These are phyloP conservation scores for Dendrobium nobile DNA, from an alignment of 106 monocot species.

Conservation along the genomic window DNA sequence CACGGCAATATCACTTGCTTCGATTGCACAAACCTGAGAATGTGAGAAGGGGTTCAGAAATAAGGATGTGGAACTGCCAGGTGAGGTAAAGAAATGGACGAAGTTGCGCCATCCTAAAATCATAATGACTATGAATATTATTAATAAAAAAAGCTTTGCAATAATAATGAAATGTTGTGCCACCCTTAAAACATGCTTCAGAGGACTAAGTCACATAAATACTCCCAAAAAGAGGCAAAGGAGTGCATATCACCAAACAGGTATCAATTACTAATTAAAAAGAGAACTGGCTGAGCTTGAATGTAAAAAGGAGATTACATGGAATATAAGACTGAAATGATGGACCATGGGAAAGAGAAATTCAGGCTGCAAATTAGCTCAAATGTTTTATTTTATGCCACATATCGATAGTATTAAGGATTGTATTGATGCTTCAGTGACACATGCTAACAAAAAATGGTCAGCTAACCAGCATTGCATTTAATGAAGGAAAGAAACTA, in stretches of 20 bases:
- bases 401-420: not conserved
- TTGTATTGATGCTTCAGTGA: not conserved
- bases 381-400: not conserved
- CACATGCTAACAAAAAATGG: not conserved
- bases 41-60: not conserved
- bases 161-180: not conserved
- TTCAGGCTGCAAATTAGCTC: not conserved
- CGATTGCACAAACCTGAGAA: slow-evolving; percentile 86
- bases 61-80: not conserved
- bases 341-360: not conserved
- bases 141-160: not conserved
- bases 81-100: not conserved
- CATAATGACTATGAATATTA: not conserved
- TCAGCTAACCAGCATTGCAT: not conserved
- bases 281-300: not conserved
- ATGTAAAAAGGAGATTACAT: not conserved
- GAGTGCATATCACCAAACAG: slow-evolving; percentile 1
- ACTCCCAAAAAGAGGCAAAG: not conserved
- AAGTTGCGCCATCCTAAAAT: not conserved
- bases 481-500: not conserved
- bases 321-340: not conserved
- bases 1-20: slow-evolving; percentile 87
- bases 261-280: not conserved
- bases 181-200: not conserved
- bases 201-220: not conserved